Evolutionary conservation across 768 basidiomycete genomes (phyloP).

Genomic region (Auricularia cornea): DNA sequence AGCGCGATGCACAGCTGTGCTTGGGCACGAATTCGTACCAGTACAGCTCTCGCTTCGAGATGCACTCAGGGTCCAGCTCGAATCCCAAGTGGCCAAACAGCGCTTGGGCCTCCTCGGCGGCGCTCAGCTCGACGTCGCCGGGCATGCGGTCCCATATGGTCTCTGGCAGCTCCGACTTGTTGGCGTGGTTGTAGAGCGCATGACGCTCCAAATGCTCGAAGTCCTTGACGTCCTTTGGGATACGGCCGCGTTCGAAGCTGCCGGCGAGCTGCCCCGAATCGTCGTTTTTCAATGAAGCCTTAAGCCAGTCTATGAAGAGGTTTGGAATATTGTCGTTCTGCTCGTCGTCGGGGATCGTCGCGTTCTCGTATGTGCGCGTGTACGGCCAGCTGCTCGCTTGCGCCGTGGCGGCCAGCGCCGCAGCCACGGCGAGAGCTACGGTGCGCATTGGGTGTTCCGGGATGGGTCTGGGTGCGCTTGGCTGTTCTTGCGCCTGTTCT

Average conservation of each 20-base stretch:
- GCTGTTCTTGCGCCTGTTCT: too few species aligned
- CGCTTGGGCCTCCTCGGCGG: background rate
- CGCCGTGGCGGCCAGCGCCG: constrained; percentile 19
- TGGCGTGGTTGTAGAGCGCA: background rate
- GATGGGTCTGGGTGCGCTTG: background rate
- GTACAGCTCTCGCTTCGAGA: background rate
- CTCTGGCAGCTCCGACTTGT: background rate
- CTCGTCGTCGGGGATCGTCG: background rate
- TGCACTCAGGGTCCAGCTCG: background rate
- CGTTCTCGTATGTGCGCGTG: background rate
- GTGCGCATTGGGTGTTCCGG: background rate
- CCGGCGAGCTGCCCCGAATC: background rate
- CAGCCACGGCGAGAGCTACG: background rate
- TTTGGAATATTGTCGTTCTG: background rate
- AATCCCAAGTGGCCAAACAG: background rate
- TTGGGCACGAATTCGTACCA: background rate
- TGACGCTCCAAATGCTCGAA: background rate
- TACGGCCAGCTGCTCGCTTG: constrained; percentile 15
- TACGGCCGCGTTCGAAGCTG: background rate
- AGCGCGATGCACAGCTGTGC: background rate
- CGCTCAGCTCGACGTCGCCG: background rate
- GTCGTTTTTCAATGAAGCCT: background rate
- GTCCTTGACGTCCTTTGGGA: background rate
- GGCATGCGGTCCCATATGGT: background rate
- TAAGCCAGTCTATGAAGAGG: background rate